Evolutionary conservation across 2,329 filamentous ascomycete species (phyloP).

Genomic region (Aspergillus sergii): DNA sequence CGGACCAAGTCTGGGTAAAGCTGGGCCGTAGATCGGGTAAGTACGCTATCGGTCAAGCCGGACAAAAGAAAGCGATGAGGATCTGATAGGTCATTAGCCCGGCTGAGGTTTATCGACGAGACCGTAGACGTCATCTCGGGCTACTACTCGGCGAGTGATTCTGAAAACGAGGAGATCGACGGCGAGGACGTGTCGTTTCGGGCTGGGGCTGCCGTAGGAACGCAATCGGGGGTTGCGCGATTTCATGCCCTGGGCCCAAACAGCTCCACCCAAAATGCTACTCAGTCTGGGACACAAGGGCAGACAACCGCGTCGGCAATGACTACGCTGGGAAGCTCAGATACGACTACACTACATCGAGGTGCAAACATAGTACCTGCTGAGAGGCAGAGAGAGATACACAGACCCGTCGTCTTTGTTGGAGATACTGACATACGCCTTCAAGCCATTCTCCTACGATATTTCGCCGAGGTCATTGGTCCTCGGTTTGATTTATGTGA

Average conservation of each 20-base stretch:
- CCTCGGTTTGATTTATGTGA: constrained; percentile 47
- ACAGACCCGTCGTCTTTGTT: background rate
- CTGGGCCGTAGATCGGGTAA: constrained; percentile 1
- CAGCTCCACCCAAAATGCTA: too few species aligned
- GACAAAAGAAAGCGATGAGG: background rate
- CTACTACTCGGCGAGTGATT: background rate
- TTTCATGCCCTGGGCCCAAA: background rate
- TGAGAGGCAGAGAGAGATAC: too few species aligned
- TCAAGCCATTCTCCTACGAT: constrained; percentile 11
- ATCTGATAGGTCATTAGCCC: constrained; percentile 1
- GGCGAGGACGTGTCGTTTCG: constrained; percentile 7
- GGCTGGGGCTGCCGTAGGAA: background rate
- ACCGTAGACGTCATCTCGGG: constrained; percentile 23
- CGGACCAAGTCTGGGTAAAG: background rate
- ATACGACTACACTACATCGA: background rate
- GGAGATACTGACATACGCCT: constrained; percentile 2
- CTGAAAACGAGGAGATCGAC: constrained; percentile 21
- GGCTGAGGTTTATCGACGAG: constrained; percentile 7
- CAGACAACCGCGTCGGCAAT: background rate
- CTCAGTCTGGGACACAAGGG: background rate
- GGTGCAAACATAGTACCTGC: background rate
- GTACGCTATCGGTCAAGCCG: background rate
- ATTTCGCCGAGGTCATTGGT: constrained; percentile 10
- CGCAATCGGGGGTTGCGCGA: background rate
- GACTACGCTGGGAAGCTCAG: background rate